Percentiles rank a stretch among this genome's conserved stretches.
phyloP scores from a whole-genome alignment of 768 basidiomycete species.

The Pisolithus orientalis region DNA sequence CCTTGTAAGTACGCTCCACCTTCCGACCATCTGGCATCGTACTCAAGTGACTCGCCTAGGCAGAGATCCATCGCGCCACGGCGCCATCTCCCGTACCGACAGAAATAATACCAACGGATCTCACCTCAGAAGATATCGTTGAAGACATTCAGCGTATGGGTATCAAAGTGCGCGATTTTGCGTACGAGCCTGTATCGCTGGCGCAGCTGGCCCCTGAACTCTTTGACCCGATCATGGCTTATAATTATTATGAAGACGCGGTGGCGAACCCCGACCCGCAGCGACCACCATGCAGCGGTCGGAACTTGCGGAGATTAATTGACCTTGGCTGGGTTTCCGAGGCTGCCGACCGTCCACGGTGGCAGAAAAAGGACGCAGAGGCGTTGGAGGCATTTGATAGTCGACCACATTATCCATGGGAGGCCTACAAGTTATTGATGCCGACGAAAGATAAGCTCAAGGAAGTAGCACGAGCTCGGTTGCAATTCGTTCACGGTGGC shows the following conservation, averaged over 20 bases:
- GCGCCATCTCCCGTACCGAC: slow-evolving; percentile 28
- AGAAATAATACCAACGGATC: slow-evolving; percentile 27
- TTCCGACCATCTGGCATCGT: background rate
- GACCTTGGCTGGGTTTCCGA: slow-evolving; percentile 24
- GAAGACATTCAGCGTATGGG: slow-evolving; percentile 20
- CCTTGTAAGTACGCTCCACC: slow-evolving; percentile 13
- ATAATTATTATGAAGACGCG: slow-evolving; percentile 24
- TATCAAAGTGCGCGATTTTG: slow-evolving; percentile 23
- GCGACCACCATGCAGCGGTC: slow-evolving; percentile 17
- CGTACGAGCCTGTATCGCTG: slow-evolving; percentile 14
- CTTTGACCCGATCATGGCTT: slow-evolving; percentile 26
- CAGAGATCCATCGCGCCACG: slow-evolving; percentile 9
- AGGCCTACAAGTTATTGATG: slow-evolving; percentile 13
- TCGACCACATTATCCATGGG: slow-evolving; percentile 22
- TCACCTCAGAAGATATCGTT: slow-evolving; percentile 29
- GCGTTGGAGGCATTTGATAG: slow-evolving; percentile 21
- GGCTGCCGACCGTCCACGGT: slow-evolving; percentile 16
- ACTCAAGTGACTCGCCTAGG: slow-evolving; percentile 1
- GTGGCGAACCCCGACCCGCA: slow-evolving; percentile 14
- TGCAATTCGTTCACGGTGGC: slow-evolving; percentile 27
- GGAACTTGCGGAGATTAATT: slow-evolving; percentile 22
- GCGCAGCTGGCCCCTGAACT: slow-evolving; percentile 18
- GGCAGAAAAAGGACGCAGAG: slow-evolving; percentile 21
- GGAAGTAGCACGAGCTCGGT: slow-evolving; percentile 20
- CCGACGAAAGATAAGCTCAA: slow-evolving; percentile 21